A percentile compares a stretch with the other conserved stretches of the same genome.
Conservation (phyloP, 1,284 basidiomycete species). For the Apiotrichum akiyoshidainum region DNA sequence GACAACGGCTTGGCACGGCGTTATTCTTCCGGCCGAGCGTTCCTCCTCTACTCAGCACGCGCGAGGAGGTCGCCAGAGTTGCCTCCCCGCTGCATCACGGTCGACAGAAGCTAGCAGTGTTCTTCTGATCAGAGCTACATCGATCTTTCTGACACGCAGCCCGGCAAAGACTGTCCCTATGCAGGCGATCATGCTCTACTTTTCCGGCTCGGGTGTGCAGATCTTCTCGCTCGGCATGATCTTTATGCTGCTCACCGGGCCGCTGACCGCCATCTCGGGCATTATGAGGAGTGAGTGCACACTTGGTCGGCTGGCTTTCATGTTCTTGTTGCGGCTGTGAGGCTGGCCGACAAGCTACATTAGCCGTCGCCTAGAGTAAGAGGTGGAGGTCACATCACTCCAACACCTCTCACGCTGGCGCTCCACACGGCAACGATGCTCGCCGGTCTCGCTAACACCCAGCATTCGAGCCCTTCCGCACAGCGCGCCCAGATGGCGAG, state of each 20-base stretch:
- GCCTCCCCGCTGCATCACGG: too few species aligned
- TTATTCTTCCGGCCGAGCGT: too few species aligned
- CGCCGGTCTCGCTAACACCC: neutral
- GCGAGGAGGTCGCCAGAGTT: neutral
- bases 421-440: neutral
- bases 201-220: constrained; percentile 87
- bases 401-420: too few species aligned
- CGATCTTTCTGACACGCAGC: constrained; percentile 18
- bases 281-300: constrained; percentile 69
- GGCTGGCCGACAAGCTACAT: too few species aligned
- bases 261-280: constrained; percentile 70
- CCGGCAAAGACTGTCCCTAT: constrained; percentile 86
- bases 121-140: too few species aligned
- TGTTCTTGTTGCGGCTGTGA: too few species aligned
- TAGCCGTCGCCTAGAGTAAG: neutral
- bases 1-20: too few species aligned
- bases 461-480: constrained; percentile 50
- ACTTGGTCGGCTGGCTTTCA: too few species aligned
- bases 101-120: too few species aligned
- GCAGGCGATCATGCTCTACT: constrained; percentile 95
- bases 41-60: neutral
- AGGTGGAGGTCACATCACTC: too few species aligned
- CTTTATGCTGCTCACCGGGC: constrained; percentile 77
- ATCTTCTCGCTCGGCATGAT: constrained; percentile 92
- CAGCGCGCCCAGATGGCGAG: constrained; percentile 17